A percentile compares a stretch with the other conserved stretches of the same genome.
Evolutionary conservation across 257 asterid genomes (phyloP).

Genomic region (Solanum chilense): DNA sequence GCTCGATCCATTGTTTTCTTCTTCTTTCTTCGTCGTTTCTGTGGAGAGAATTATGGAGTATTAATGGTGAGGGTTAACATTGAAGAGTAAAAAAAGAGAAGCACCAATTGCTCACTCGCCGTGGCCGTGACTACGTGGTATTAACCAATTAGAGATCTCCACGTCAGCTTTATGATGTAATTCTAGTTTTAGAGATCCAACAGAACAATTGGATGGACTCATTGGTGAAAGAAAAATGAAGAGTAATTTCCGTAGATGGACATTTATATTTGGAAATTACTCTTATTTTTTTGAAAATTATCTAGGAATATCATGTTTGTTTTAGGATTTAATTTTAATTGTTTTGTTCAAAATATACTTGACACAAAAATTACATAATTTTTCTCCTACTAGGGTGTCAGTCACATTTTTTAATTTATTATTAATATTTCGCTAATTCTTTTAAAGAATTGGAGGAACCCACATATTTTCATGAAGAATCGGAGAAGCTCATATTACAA

Average conservation of each 20-base stretch:
- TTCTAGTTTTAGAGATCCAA: background rate
- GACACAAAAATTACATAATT: no score
- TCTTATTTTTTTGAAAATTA: no score
- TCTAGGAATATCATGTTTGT: no score
- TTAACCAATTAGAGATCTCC: constrained; percentile 15
- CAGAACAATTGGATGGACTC: background rate
- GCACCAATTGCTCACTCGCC: background rate
- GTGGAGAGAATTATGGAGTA: background rate
- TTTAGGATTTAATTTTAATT: no score
- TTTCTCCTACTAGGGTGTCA: rapidly evolving
- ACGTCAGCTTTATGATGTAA: constrained; percentile 12
- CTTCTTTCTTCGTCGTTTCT: background rate
- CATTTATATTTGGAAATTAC: no score
- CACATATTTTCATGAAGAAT: no score
- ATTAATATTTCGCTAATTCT: no score
- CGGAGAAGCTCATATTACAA: no score
- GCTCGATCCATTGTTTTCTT: constrained; percentile 34
- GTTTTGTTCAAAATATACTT: no score
- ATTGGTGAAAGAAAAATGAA: background rate
- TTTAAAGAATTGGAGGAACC: no score
- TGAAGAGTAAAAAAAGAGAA: background rate
- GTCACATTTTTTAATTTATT: no score
- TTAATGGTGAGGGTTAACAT: background rate
- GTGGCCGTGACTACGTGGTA: constrained; percentile 19
- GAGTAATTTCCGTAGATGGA: no score